Base-by-base conservation (phyloP, 192 early-diverging fungal species). In the Pilaira anomala region DNA sequence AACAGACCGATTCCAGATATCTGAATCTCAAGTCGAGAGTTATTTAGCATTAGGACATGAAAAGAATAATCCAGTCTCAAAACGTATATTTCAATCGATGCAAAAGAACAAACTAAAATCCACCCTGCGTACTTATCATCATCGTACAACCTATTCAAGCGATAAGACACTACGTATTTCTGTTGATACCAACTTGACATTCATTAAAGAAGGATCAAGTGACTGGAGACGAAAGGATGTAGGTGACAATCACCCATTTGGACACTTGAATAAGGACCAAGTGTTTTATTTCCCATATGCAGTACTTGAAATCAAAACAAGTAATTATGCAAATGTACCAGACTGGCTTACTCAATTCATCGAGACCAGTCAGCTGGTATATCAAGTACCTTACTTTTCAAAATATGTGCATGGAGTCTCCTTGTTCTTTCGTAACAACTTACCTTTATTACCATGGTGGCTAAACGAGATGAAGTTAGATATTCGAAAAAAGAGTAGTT, bases 391-490 rank as follows among this genome's bases (percentile, higher is more conserved):
- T 33, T 30, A 36, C 30, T 55, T 55, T n/a, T 58, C 40, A 0
- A 12, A 36, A 11, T 58, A 58, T 42, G 13, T 58, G 7, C 56
- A 58, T 6, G 56, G 56, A 5, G 16, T 42, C 11, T 42, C 39
- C 13, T 42, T 21, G 12, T 42, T 58, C 36, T 58, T 40, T 22
- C 33, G n/a, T 19, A 18, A 58, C 0, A 3, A 16, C 1, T 4
- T 58, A 7, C 22, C 22, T 25, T 6, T 42, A 21, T 39, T 58
- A 24, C 56, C 56, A 13, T 42, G 40, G 33, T 58, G 56, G 56
- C 14, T 58, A 7, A 14, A 40, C 13, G 56, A 58, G 41, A 40
- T 58, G 12, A 42, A 25, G 13, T 24, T 24, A 11, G 56, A 58
- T 13, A 39, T 58, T 14, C 40, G 40, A 7, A 42, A 58, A 58